Conservation (phyloP, 1,284 basidiomycete genomes). For the Coniferiporia weirii region DNA sequence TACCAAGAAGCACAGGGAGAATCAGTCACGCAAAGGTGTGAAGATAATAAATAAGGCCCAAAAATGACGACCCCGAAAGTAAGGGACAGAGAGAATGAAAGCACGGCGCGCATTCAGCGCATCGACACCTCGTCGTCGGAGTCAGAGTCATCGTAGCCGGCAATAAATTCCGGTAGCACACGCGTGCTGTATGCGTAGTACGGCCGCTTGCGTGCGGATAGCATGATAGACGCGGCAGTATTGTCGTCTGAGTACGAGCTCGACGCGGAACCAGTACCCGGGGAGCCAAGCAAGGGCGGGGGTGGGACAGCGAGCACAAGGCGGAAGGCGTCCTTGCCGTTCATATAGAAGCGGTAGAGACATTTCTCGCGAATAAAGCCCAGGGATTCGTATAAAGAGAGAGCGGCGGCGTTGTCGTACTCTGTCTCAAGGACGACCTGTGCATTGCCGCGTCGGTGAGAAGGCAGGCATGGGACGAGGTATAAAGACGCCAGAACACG, state of each 20-base stretch:
- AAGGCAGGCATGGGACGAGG: background rate
- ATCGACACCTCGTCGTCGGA: slow-evolving; percentile 17
- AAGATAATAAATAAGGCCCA: no score
- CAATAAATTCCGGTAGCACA: slow-evolving; percentile 14
- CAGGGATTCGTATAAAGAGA: slow-evolving; percentile 85
- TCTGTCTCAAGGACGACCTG: slow-evolving; percentile 97
- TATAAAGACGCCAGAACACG: slow-evolving; percentile 21
- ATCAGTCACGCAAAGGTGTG: no score
- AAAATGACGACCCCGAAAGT: no score
- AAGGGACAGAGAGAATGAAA: no score
- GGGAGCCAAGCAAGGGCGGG: slow-evolving; percentile 26
- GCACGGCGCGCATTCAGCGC: slow-evolving; percentile 1
- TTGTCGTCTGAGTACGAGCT: slow-evolving; percentile 13
- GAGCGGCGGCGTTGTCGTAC: slow-evolving; percentile 84
- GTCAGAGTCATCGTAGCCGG: slow-evolving; percentile 15
- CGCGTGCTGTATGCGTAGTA: slow-evolving; percentile 4
- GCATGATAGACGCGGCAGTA: background rate
- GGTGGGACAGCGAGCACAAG: slow-evolving; percentile 59
- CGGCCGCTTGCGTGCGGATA: background rate
- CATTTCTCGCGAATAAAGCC: slow-evolving; percentile 97
- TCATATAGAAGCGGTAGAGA: slow-evolving; percentile 92
- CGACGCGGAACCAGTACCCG: slow-evolving; percentile 20
- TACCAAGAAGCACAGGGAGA: no score
- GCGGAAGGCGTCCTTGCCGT: slow-evolving; percentile 83
- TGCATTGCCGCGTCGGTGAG: background rate